These are phyloP conservation scores for Monilinia fructigena DNA, from an alignment of 2,329 filamentous ascomycete genomes.

Conservation along the genomic window DNA sequence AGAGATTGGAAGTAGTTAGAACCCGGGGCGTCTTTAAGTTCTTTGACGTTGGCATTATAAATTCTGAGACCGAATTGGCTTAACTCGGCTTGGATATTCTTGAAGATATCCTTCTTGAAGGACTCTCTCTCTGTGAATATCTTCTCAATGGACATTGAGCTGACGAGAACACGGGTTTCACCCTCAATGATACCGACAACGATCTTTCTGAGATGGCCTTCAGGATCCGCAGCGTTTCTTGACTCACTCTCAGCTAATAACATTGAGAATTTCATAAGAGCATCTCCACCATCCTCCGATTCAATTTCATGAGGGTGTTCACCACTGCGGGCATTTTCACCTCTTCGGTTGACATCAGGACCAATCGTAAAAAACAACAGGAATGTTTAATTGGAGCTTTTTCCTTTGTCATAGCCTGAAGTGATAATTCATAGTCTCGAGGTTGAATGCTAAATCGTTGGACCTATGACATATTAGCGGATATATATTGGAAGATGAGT, in stretches of 20 bases:
- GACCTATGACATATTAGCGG: conserved; percentile 31
- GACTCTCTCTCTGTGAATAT: conserved; percentile 69
- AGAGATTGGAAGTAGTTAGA: conserved; percentile 83
- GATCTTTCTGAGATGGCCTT: conserved; percentile 73
- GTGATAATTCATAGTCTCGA: conserved; percentile 77
- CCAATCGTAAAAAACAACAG: conserved; percentile 87
- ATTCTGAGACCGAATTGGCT: conserved; percentile 77
- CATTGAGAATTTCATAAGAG: conserved; percentile 79
- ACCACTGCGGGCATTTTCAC: conserved; percentile 36
- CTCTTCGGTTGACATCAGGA: conserved; percentile 66
- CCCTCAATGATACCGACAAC: conserved; percentile 90
- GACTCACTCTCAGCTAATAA: conserved; percentile 65
- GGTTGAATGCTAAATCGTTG: conserved; percentile 58
- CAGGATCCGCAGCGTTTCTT: conserved; percentile 41
- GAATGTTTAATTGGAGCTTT: conserved; percentile 82
- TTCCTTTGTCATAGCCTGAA: conserved; percentile 87
- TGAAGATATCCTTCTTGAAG: conserved; percentile 73
- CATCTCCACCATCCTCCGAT: conserved; percentile 54
- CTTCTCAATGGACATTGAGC: conserved; percentile 64
- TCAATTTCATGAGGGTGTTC: background rate
- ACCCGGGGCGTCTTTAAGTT: conserved; percentile 77
- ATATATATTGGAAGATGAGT: background rate
- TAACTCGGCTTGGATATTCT: conserved; percentile 59
- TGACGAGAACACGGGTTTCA: conserved; percentile 79
- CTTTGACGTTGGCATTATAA: conserved; percentile 75